These are phyloP conservation scores for Colletotrichum sojae DNA, from an alignment of 2,329 filamentous ascomycete species.

Conservation along the genomic window DNA sequence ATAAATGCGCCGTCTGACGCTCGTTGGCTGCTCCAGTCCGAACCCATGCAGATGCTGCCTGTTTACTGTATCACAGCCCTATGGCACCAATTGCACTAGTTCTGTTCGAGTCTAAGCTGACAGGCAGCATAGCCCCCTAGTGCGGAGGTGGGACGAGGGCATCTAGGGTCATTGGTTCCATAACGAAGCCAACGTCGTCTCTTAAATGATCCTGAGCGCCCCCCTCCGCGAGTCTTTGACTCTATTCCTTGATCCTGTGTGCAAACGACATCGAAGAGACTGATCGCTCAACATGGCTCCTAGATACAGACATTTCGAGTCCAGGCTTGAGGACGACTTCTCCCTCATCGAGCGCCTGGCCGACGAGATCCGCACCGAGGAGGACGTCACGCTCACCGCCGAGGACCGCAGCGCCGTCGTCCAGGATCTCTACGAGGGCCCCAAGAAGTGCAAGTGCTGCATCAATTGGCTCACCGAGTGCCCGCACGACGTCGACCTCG, in stretches of 20 bases:
- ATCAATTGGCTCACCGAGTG: constrained; percentile 48
- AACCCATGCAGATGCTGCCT: constrained; percentile 10
- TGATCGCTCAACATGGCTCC: background rate
- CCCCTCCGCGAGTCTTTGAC: background rate
- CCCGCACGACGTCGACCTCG: constrained; percentile 42
- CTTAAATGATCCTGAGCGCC: background rate
- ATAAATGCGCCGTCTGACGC: background rate
- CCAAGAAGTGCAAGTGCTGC: constrained; percentile 47
- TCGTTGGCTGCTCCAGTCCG: constrained; percentile 2
- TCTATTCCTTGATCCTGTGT: background rate
- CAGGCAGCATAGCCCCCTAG: background rate
- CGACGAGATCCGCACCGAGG: constrained; percentile 22
- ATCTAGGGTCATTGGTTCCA: background rate
- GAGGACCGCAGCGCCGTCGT: constrained; percentile 34
- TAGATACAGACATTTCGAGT: background rate
- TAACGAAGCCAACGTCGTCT: background rate
- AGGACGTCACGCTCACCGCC: constrained; percentile 17
- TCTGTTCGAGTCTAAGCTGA: background rate
- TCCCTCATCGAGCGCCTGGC: constrained; percentile 29
- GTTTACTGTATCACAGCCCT: background rate
- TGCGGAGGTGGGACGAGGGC: background rate
- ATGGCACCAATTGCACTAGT: background rate
- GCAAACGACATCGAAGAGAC: background rate
- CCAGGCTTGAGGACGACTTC: constrained; percentile 25
- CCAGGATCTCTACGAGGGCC: constrained; percentile 48